A percentile compares a stretch with the other conserved stretches of the same genome.
These are phyloP conservation scores for Curvularia verruculosa DNA, from an alignment of 2,329 filamentous ascomycete genomes.

Conservation along the genomic window DNA sequence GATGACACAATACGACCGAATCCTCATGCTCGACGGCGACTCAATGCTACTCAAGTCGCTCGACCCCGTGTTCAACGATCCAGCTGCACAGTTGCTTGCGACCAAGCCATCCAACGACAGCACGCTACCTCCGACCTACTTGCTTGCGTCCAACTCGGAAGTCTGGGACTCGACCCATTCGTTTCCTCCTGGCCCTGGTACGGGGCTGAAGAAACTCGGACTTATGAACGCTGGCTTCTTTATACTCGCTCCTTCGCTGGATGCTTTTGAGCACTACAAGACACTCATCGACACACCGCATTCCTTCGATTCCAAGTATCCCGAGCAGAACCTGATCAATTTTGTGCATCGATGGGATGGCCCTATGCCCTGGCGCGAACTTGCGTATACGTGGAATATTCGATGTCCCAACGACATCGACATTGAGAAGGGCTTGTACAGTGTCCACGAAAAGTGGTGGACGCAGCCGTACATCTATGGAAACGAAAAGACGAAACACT, in stretches of 20 bases:
- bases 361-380: slow-evolving; percentile 50
- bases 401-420: slow-evolving; percentile 47
- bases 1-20: slow-evolving; percentile 44
- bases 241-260: slow-evolving; percentile 39
- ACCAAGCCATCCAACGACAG: slow-evolving; percentile 5
- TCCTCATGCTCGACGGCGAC: slow-evolving; percentile 48
- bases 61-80: slow-evolving; percentile 47
- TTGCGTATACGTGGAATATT: slow-evolving; percentile 49
- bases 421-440: slow-evolving; percentile 44
- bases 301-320: slow-evolving; percentile 42
- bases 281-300: slow-evolving; percentile 35
- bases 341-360: slow-evolving; percentile 45
- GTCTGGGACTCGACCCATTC: slow-evolving; percentile 38
- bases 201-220: slow-evolving; percentile 36
- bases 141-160: slow-evolving; percentile 45
- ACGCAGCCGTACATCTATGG: slow-evolving; percentile 30
- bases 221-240: slow-evolving; percentile 51
- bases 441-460: slow-evolving; percentile 53
- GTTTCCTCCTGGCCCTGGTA: slow-evolving; percentile 42
- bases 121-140: slow-evolving; percentile 39
- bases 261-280: slow-evolving; percentile 43
- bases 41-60: slow-evolving; percentile 39
- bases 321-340: slow-evolving; percentile 50
- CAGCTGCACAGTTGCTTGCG: slow-evolving; percentile 23
- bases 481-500: slow-evolving; percentile 40